A percentile compares a stretch with the other conserved stretches of the same genome.
Evolutionary conservation across 192 early-diverging fungal species (phyloP).

Genomic region (Backusella psychrophila): DNA sequence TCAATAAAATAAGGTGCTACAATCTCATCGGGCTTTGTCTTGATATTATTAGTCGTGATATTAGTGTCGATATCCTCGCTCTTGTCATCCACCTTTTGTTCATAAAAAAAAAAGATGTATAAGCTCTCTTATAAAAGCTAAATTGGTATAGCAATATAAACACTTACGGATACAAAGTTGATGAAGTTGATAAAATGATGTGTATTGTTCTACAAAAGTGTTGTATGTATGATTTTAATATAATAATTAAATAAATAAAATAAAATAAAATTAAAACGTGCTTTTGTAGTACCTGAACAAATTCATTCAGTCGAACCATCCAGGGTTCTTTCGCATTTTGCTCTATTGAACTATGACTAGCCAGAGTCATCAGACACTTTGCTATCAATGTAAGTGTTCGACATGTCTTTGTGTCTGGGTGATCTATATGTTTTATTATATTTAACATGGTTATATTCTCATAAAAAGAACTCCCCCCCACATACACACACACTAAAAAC

Average conservation of each 20-base stretch:
- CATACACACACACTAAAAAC: too few relatives aligned
- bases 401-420: constrained; percentile 52
- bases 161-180: constrained; percentile 52
- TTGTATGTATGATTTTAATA: neutral
- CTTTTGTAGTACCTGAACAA: constrained; percentile 45
- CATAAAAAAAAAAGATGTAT: neutral
- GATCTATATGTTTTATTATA: constrained; percentile 26
- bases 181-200: constrained; percentile 59
- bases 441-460: neutral
- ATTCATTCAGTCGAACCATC: constrained; percentile 63
- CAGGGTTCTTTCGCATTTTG: constrained; percentile 65
- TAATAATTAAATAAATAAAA: neutral
- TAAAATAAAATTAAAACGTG: neutral
- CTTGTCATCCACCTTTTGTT: neutral
- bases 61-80: neutral
- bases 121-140: neutral
- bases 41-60: neutral
- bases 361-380: constrained; percentile 69
- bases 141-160: neutral
- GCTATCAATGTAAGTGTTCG: constrained; percentile 70
- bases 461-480: neutral
- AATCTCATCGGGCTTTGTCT: constrained; percentile 6
- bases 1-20: constrained; percentile 28
- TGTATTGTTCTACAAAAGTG: constrained; percentile 45
- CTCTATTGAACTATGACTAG: constrained; percentile 55